Conservation (phyloP, 1,139 yeast species). For the Pichia norvegensis region DNA sequence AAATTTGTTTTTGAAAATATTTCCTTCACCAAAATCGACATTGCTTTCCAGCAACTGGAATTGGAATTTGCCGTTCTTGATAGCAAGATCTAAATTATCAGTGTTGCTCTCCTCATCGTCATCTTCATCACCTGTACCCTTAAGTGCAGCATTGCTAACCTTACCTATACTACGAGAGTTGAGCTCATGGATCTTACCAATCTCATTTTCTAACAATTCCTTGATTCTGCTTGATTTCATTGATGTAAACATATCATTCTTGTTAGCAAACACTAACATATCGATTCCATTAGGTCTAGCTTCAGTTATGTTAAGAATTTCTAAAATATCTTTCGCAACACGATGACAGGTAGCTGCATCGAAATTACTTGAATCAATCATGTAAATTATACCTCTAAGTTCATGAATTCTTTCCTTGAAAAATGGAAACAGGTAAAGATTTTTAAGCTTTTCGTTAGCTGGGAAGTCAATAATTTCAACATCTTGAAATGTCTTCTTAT, state of each 20-base stretch:
- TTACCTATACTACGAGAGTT: constrained; percentile 36
- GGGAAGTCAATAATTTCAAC: constrained; percentile 70
- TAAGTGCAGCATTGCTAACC: constrained; percentile 31
- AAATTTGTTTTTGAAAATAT: constrained; percentile 47
- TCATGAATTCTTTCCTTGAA: constrained; percentile 36
- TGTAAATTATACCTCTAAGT: constrained; percentile 58
- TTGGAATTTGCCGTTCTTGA: constrained; percentile 33
- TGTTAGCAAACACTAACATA: constrained; percentile 70
- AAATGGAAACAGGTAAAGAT: constrained; percentile 34
- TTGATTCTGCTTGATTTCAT: constrained; percentile 59
- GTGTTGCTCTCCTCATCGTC: constrained; percentile 25
- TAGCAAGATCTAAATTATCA: constrained; percentile 33
- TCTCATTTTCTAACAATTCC: constrained; percentile 53
- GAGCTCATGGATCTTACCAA: constrained; percentile 47
- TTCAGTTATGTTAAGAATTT: constrained; percentile 51
- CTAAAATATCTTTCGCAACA: constrained; percentile 49
- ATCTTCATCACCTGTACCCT: constrained; percentile 26
- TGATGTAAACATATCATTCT: constrained; percentile 75
- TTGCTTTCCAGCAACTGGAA: constrained; percentile 69
- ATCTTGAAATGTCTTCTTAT: constrained; percentile 26
- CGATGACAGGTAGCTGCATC: constrained; percentile 37
- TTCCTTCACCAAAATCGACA: constrained; percentile 64
- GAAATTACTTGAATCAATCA: constrained; percentile 55
- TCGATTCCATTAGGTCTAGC: constrained; percentile 58
- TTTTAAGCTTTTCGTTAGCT: constrained; percentile 70